Conservation (phyloP, 2,329 filamentous ascomycete genomes). For the Botrytis fabae region DNA sequence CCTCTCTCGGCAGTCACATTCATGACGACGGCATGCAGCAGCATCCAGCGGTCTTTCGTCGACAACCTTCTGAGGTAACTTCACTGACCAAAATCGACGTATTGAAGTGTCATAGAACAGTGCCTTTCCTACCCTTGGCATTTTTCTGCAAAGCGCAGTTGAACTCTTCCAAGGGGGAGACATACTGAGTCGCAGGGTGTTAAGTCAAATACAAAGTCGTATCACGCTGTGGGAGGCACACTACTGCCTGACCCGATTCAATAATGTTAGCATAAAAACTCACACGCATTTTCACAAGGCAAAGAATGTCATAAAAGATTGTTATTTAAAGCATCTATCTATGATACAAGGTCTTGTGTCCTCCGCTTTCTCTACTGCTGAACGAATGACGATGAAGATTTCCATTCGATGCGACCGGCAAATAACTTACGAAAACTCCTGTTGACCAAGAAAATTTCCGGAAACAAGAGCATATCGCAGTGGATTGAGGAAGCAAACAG, state of each 20-base stretch:
- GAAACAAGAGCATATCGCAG: not conserved
- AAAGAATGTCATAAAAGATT: not conserved
- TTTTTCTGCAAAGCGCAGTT: not conserved
- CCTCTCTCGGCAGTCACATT: not conserved
- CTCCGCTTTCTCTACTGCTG: not conserved
- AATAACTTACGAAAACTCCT: not conserved
- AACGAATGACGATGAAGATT: not conserved
- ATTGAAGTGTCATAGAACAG: not conserved
- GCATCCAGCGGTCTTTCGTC: no score
- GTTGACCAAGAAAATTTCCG: not conserved
- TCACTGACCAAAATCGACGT: not conserved
- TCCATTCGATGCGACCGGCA: not conserved
- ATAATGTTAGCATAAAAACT: not conserved
- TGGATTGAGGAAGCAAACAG: not conserved
- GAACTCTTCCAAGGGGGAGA: not conserved
- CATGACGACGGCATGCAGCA: not conserved
- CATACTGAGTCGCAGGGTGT: not conserved
- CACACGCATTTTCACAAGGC: not conserved
- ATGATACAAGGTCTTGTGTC: slow-evolving; percentile 1
- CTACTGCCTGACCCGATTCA: not conserved
- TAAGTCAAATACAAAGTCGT: not conserved
- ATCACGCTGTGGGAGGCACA: no score
- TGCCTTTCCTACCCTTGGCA: not conserved
- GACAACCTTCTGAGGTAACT: not conserved
- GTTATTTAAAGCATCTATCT: slow-evolving; percentile 8